Evolutionary conservation across 2,329 filamentous ascomycete genomes (phyloP).

Genomic region (Neonectria neomacrospora): DNA sequence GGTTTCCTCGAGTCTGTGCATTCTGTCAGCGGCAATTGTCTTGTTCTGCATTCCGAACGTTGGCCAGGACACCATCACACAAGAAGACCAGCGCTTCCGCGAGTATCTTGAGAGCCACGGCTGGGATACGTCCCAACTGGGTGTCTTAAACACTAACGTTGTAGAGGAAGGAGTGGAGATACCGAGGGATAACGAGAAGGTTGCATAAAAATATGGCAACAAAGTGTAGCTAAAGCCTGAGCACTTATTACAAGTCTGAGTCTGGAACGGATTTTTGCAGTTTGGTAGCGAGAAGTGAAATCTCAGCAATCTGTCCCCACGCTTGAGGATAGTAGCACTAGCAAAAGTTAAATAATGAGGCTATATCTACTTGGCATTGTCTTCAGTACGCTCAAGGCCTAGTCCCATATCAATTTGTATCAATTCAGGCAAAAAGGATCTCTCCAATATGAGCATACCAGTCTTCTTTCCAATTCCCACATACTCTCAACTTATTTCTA

Average conservation of each 20-base stretch:
- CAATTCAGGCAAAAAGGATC: background rate
- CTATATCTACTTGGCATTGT: too few species aligned
- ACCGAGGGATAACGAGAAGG: conserved; percentile 13
- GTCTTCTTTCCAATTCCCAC: conserved; percentile 13
- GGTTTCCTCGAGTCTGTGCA: conserved; percentile 80
- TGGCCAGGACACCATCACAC: conserved; percentile 84
- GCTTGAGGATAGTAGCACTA: too few species aligned
- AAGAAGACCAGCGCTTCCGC: conserved; percentile 81
- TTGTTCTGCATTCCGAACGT: conserved; percentile 79
- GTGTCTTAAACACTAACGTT: conserved; percentile 51
- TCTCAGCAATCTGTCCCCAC: too few species aligned
- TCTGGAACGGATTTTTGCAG: too few species aligned
- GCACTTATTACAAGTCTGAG: background rate
- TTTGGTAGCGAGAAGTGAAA: too few species aligned
- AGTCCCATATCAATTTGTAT: conserved; percentile 1
- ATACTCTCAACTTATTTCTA: conserved; percentile 23
- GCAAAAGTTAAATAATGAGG: too few species aligned
- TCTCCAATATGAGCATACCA: conserved; percentile 16
- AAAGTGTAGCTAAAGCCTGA: background rate
- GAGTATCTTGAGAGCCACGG: conserved; percentile 78
- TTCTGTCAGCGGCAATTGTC: conserved; percentile 72
- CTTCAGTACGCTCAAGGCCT: background rate
- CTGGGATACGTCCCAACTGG: conserved; percentile 74
- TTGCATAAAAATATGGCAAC: conserved; percentile 7
- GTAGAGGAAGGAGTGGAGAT: conserved; percentile 31